Evolutionary conservation across 2,329 filamentous ascomycete genomes (phyloP), one percentile per base, ranked within the genome.

Genomic region (Phialophora tarda): DNA sequence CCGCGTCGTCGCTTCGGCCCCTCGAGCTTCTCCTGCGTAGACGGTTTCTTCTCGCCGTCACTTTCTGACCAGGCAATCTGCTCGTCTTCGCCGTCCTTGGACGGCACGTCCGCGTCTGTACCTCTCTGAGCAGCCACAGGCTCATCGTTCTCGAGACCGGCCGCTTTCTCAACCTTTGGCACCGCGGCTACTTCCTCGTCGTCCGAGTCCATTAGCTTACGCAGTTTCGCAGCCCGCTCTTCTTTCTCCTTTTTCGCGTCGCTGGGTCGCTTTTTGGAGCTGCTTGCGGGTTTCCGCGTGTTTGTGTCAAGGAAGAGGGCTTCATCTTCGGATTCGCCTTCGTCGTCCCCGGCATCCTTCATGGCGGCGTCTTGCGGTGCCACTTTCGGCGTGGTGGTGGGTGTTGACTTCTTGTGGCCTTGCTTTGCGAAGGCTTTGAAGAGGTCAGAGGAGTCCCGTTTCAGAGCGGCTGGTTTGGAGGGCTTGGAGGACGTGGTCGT

Each of bases 191-290:
- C 78, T 11, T 81, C 79, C 0, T 84, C 82, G n/a, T 67, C 68
- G 75, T 90, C 88, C 47, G 86, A 83, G 62, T 92, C 90, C 90
- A 93, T 92, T 89, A 93, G 92, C 72, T 87, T 85, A 63, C 84
- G 84, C 56, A 93, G 78, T 69, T 84, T 85, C 59, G 88, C 89
- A 73, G 91, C 85, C 26, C 88, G 84, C 64, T 91, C 87, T 73
- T 73, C 71, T 17, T 69, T 69, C 48, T 71, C 70, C 59, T 66
- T 66, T 59, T 67, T 69, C 11, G 57, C 63, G 17, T 72, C 70
- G 47, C 67, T 72, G 6, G 63, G 12, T 48, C 72, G 63, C 58
- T 73, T 73, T 41, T 81, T 80, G 1, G 78, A 76, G 23, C 26
- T 17, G 2, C 78, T 77, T 38, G 72, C 70, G 74, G 77, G 12